Base-by-base conservation (phyloP, 768 basidiomycete genomes). In the Amanita muscaria region DNA sequence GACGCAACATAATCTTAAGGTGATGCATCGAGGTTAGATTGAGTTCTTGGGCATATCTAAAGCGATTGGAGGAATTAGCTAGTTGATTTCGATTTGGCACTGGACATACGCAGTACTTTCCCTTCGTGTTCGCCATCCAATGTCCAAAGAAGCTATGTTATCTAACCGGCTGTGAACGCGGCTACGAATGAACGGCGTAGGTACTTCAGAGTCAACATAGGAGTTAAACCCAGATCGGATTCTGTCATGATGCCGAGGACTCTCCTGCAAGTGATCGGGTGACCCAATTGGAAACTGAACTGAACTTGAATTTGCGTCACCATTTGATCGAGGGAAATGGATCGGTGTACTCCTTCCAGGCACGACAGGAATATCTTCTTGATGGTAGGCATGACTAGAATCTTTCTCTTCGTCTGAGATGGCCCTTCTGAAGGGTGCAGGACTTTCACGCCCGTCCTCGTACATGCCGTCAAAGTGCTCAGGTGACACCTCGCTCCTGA, bases 21-120 rank as follows among this genome's bases (percentile, higher is more conserved):
- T 98, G 90, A 50, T 75, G 73, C 79, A 96, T 87, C 9, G 92
- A 93, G 10, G 82, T 79, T 8, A 80, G 64, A 56, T 92, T 91
- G 22, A 93, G 74, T 56, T 90, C 81, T 56, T 87, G 78, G 12
- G 88, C 79, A 60, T 86, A 87, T 46, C 90, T 91, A 50, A 31
- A 47, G 30, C 2, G 24, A 21, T 15, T 45, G 12, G 48, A 29
- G 49, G 34, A n/a, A n/a, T n/a, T n/a, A n/a, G n/a, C n/a, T n/a
- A n/a, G n/a, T n/a, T n/a, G n/a, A n/a, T n/a, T n/a, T n/a, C n/a
- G n/a, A n/a, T n/a, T n/a, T n/a, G n/a, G n/a, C n/a, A n/a, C n/a
- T 27, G 2, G 4, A 70, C 88, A 63, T 58, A 92, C 88, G 87
- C 88, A 22, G 88, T 90, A 53, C 89, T 91, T 62, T 93, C 89